Evolutionary conservation across 805 yeast species (phyloP).

Genomic region (Candida caryicola): DNA sequence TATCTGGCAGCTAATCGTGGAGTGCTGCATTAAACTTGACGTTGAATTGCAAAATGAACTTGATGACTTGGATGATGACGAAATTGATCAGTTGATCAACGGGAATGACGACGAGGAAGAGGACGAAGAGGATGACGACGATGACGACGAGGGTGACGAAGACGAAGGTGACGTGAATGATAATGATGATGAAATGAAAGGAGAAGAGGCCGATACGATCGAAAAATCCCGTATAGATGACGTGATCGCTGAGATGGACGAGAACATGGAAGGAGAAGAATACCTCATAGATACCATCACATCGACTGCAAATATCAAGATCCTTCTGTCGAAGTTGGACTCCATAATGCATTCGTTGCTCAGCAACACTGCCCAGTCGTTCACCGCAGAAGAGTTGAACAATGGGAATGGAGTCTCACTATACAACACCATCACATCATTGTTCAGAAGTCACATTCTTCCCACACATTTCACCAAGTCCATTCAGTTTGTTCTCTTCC

Average conservation of each 20-base stretch:
- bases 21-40: slow-evolving; percentile 79
- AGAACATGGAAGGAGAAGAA: slow-evolving; percentile 37
- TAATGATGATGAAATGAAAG: slow-evolving; percentile 30
- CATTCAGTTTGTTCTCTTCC: slow-evolving; percentile 80
- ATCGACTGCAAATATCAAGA: slow-evolving; percentile 46
- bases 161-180: slow-evolving; percentile 24
- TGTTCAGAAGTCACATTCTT: slow-evolving; percentile 77
- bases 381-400: slow-evolving; percentile 50
- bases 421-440: slow-evolving; percentile 69
- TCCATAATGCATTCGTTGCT: slow-evolving; percentile 59
- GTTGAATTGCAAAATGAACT: slow-evolving; percentile 87
- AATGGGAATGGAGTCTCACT: slow-evolving; percentile 64
- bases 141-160: slow-evolving; percentile 19
- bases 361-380: slow-evolving; percentile 44
- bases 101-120: slow-evolving; percentile 49
- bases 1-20: slow-evolving; percentile 78
- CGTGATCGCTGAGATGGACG: slow-evolving; percentile 26
- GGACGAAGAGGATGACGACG: slow-evolving; percentile 22
- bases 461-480: slow-evolving; percentile 92
- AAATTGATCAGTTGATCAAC: slow-evolving; percentile 50
- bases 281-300: slow-evolving; percentile 42
- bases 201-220: slow-evolving; percentile 26
- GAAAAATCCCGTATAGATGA: slow-evolving; percentile 30
- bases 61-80: slow-evolving; percentile 75
- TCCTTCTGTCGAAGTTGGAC: slow-evolving; percentile 69